phyloP scores from a whole-genome alignment of 2,329 filamentous ascomycete genomes.

The Setomelanomma holmii region DNA sequence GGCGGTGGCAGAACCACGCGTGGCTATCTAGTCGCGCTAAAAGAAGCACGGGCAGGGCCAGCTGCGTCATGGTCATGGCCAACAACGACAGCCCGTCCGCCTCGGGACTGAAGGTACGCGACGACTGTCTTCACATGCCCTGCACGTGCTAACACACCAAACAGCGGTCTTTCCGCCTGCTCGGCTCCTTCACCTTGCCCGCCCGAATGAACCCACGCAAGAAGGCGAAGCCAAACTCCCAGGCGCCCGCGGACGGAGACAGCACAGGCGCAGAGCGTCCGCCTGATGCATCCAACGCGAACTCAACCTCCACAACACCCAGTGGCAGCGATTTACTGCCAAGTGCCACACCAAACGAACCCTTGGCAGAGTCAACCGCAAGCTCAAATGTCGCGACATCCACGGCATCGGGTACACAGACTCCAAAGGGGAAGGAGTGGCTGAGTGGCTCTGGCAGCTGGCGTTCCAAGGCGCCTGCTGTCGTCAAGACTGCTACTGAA shows the following conservation, averaged over 20 bases:
- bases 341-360: slow-evolving; percentile 18
- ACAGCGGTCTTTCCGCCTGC: slow-evolving; percentile 28
- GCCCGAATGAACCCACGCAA: slow-evolving; percentile 50
- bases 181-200: slow-evolving; percentile 13
- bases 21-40: slow-evolving; percentile 11
- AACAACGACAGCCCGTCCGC: slow-evolving; percentile 16
- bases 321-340: slow-evolving; percentile 22
- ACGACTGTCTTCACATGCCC: slow-evolving; percentile 11
- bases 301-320: slow-evolving; percentile 16
- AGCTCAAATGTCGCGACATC: slow-evolving; percentile 21
- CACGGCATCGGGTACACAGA: slow-evolving; percentile 24
- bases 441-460: slow-evolving; percentile 53
- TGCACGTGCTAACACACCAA: slow-evolving; percentile 12
- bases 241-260: slow-evolving; percentile 33
- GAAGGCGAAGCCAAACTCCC: slow-evolving; percentile 50
- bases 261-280: slow-evolving; percentile 14
- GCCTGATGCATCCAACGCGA: slow-evolving; percentile 15
- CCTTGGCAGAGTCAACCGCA: slow-evolving; percentile 19
- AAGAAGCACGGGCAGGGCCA: slow-evolving; percentile 14
- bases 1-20: slow-evolving; percentile 27
- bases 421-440: slow-evolving; percentile 49
- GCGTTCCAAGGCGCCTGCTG: slow-evolving; percentile 55
- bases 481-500: slow-evolving; percentile 56
- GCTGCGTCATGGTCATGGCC: slow-evolving; percentile 27
- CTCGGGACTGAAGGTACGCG: slow-evolving; percentile 27